Base-by-base conservation (phyloP, 225 moss, liverwort and hornwort genomes). In the Straminergon stramineum region DNA sequence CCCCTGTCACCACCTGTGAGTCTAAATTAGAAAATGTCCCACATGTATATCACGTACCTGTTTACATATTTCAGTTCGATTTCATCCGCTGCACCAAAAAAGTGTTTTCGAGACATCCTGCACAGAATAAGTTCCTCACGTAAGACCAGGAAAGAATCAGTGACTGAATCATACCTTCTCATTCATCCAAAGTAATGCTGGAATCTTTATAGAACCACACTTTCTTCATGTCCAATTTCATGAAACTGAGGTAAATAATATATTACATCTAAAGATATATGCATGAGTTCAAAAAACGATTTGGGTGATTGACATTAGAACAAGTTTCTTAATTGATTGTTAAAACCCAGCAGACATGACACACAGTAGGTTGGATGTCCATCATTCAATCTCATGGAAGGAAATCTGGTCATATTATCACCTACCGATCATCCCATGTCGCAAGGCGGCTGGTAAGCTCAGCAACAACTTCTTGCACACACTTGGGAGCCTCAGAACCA, bases 391-490 rank as follows among this genome's bases (percentile, higher is more conserved):
- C 85, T 85, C 75, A 89, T 43, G 60, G 10, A 57, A 79, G 28
- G 57, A 48, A 86, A 83, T 52, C 28, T 52, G 75, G 73, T 73
- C 61, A 37, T 14, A n/a, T 79, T 28, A 57, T 78, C 76, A 88
- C 60, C 80, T 80, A 97, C 96, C 97, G 91, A 79, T 99, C 96
- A 94, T 99, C 99, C 99, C 99, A 99, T 90, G 96, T 90, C 62
- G 97, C 94, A 87, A 99, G 97, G 87, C 97, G 95, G 90, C 95
- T 95, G 64, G 94, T 91, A 69, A 99, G 91, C 84, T 97, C 92
- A 64, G 97, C 96, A 88, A 96, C 91, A 39, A 99, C 94, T 92
- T 97, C 99, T 86, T 97, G 99, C 21, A 92, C 93, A 88, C 91
- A 89, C 86, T 93, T 94, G 30, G 99, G 99, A 43, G 96, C 96